A percentile compares a stretch with the other conserved stretches of the same genome.
These are phyloP conservation scores for Eutypa lata DNA, from an alignment of 2,329 filamentous ascomycete genomes.

Conservation along the genomic window DNA sequence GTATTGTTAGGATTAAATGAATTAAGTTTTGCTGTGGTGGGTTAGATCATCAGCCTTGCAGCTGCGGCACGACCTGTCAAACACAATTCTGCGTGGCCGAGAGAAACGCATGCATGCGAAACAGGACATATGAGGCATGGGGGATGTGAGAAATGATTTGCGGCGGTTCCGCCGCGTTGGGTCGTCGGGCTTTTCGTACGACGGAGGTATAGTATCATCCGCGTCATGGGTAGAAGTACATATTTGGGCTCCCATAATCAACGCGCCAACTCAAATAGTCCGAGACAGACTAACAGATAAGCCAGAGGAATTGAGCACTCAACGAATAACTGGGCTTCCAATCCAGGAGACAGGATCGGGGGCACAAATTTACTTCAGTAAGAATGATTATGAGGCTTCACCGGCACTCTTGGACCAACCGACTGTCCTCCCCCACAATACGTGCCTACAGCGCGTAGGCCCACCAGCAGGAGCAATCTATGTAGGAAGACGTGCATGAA, in stretches of 20 bases:
- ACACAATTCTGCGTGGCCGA: slow-evolving; percentile 1
- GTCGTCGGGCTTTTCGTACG: slow-evolving; percentile 10
- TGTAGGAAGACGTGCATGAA: background rate
- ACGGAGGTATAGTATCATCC: slow-evolving; percentile 2
- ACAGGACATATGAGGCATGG: background rate
- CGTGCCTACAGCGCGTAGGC: background rate
- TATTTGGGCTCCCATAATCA: background rate
- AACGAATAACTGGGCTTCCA: too few species aligned
- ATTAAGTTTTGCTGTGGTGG: background rate
- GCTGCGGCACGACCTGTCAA: slow-evolving; percentile 3
- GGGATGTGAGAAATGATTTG: slow-evolving; percentile 6
- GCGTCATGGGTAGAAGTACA: background rate
- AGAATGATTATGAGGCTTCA: too few species aligned
- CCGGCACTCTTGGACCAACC: too few species aligned
- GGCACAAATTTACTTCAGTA: too few species aligned
- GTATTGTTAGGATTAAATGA: too few species aligned
- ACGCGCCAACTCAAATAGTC: too few species aligned
- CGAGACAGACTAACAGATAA: too few species aligned
- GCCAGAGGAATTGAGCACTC: too few species aligned
- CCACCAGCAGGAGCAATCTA: background rate
- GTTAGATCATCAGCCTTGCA: background rate
- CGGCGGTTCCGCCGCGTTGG: slow-evolving; percentile 11
- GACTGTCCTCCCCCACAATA: background rate
- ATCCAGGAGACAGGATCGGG: too few species aligned
- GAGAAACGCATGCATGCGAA: background rate